Percentiles rank a stretch among this genome's conserved stretches.
These are phyloP conservation scores for Chernovozyma sophiae-reginae DNA, from an alignment of 1,139 yeast genomes.

Conservation along the genomic window DNA sequence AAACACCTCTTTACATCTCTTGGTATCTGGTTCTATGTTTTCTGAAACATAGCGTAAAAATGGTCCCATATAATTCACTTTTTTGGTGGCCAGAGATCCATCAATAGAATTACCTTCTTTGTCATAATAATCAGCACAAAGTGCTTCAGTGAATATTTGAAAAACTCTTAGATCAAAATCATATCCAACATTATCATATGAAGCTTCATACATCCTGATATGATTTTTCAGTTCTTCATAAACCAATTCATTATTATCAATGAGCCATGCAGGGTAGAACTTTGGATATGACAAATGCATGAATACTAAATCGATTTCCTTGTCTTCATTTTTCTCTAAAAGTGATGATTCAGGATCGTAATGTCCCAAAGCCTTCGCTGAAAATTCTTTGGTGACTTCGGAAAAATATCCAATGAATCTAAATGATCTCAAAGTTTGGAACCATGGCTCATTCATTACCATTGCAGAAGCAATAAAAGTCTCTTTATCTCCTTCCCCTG, in stretches of 20 bases:
- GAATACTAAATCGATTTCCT: conserved; percentile 30
- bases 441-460: conserved; percentile 45
- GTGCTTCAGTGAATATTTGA: conserved; percentile 35
- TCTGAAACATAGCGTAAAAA: conserved; percentile 24
- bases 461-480: conserved; percentile 64
- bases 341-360: conserved; percentile 45
- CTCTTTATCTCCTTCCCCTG: conserved; percentile 73
- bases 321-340: conserved; percentile 12
- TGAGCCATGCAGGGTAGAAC: conserved; percentile 48
- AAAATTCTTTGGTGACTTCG: conserved; percentile 27
- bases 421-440: conserved; percentile 49
- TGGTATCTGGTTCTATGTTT: conserved; percentile 21
- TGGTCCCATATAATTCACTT: conserved; percentile 32
- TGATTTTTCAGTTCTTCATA: conserved; percentile 33
- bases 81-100: conserved; percentile 14
- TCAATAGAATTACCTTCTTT: conserved; percentile 27
- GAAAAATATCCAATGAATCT: conserved; percentile 51
- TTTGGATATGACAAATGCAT: conserved; percentile 71
- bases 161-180: conserved; percentile 49
- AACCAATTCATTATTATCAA: conserved; percentile 42
- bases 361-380: conserved; percentile 58
- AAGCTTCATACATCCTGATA: conserved; percentile 43
- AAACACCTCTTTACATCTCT: conserved; percentile 33
- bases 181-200: conserved; percentile 42
- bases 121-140: conserved; percentile 36